Conservation (phyloP, 2,329 filamentous ascomycete genomes). For the Echinosphaeria canescens region DNA sequence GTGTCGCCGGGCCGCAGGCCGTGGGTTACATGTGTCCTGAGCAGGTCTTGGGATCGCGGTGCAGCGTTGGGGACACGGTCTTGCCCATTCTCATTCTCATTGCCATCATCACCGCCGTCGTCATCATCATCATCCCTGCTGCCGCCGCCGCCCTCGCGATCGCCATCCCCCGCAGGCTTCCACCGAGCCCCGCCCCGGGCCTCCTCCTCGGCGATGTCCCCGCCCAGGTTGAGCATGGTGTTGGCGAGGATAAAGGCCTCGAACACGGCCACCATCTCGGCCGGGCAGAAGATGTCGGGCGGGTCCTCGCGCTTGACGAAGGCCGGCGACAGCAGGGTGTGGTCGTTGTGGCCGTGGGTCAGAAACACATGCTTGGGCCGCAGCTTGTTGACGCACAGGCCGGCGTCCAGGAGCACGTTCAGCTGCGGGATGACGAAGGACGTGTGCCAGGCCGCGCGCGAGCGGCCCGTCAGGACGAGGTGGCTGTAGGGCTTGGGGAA, state of each 20-base stretch:
- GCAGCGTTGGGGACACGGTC: neutral
- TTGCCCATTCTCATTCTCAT: constrained; percentile 2
- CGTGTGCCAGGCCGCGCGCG: constrained; percentile 26
- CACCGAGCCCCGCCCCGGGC: constrained; percentile 5
- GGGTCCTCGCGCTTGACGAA: constrained; percentile 20
- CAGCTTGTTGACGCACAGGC: constrained; percentile 19
- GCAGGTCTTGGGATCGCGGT: constrained; percentile 4
- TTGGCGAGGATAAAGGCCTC: constrained; percentile 17
- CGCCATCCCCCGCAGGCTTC: too few relatives aligned
- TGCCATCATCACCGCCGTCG: constrained; percentile 5
- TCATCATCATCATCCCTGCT: constrained; percentile 2
- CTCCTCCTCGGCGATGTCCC: constrained; percentile 11
- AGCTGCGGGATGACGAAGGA: constrained; percentile 26
- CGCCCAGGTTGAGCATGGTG: constrained; percentile 18
- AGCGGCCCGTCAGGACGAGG: constrained; percentile 20
- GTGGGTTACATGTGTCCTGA: constrained; percentile 17
- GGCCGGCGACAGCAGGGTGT: constrained; percentile 17
- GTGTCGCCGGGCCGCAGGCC: constrained; percentile 13
- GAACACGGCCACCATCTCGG: constrained; percentile 14
- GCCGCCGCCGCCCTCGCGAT: neutral
- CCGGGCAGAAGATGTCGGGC: constrained; percentile 21
- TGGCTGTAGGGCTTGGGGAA: constrained; percentile 19
- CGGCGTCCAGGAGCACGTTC: constrained; percentile 24
- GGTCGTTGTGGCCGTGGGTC: constrained; percentile 25
- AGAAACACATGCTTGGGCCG: constrained; percentile 25